Percentiles rank a stretch among this genome's conserved stretches.
These are phyloP conservation scores for Schoenoplectus triqueter DNA, from an alignment of 202 grass and related monocot species.

Conservation along the genomic window DNA sequence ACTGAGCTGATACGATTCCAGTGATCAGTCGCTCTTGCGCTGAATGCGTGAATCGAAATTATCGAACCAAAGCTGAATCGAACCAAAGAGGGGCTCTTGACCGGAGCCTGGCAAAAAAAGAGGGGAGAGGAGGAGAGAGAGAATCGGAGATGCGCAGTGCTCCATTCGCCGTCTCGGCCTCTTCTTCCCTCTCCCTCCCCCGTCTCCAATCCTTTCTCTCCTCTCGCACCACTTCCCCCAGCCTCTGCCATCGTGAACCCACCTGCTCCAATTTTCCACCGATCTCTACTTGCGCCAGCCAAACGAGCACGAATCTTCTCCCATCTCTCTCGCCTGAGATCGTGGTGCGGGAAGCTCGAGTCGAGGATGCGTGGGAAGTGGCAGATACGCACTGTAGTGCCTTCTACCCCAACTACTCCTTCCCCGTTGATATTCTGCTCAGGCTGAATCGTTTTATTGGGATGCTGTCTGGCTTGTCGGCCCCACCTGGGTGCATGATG, in stretches of 20 bases:
- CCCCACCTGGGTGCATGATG: slow-evolving; percentile 72
- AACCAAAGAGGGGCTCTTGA: background rate
- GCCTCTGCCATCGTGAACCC: background rate
- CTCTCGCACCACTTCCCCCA: background rate
- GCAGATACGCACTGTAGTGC: slow-evolving; percentile 90
- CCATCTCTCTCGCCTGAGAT: slow-evolving; percentile 61
- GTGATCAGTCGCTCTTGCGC: background rate
- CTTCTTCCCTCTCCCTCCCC: slow-evolving; percentile 15
- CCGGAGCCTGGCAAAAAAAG: background rate
- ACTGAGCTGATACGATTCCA: too few relatives aligned
- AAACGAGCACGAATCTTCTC: slow-evolving; percentile 59
- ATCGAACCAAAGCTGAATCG: background rate
- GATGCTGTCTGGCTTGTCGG: slow-evolving; percentile 66
- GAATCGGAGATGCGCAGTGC: slow-evolving; percentile 26
- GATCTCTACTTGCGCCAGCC: slow-evolving; percentile 51
- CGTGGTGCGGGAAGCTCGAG: slow-evolving; percentile 61
- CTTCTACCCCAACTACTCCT: slow-evolving; percentile 81
- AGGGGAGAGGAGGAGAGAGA: background rate
- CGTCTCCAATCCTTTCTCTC: slow-evolving; percentile 2
- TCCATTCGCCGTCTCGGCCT: slow-evolving; percentile 17
- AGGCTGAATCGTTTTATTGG: slow-evolving; percentile 73
- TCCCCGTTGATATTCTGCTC: slow-evolving; percentile 81
- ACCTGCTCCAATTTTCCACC: background rate
- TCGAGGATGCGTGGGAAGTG: slow-evolving; percentile 92
- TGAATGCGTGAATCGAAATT: background rate